Percentiles rank a stretch among this genome's conserved stretches.
These are phyloP conservation scores for Tuber melanosporum DNA, from an alignment of 495 filamentous ascomycete species.

Conservation along the genomic window DNA sequence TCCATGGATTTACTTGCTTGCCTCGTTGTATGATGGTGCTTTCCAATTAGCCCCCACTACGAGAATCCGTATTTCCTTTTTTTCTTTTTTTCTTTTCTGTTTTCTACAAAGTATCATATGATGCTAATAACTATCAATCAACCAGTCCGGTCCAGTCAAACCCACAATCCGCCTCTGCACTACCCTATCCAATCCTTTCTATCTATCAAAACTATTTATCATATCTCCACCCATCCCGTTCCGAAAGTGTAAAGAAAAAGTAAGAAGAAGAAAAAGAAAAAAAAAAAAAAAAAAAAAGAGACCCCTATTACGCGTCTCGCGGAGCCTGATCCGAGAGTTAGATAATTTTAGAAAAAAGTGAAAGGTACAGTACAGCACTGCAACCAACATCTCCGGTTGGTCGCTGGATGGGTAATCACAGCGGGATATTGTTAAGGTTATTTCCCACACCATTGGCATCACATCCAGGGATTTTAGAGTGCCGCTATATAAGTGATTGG, in stretches of 20 bases:
- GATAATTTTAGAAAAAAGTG: neutral
- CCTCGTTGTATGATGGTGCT: too few species aligned
- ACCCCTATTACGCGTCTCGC: neutral
- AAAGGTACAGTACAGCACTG: neutral
- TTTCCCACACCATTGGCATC: neutral
- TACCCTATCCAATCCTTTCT: neutral
- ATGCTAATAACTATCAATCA: too few species aligned
- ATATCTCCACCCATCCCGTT: too few species aligned
- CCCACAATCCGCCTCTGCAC: neutral
- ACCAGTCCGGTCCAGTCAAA: neutral
- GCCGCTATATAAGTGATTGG: neutral
- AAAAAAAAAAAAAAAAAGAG: neutral
- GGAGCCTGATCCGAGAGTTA: neutral
- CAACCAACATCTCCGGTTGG: neutral
- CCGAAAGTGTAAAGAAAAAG: too few species aligned
- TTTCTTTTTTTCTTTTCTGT: too few species aligned
- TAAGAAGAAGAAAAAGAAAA: neutral
- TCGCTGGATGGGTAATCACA: neutral
- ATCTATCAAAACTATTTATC: too few species aligned
- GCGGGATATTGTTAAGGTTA: slow-evolving; percentile 2
- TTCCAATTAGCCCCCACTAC: neutral
- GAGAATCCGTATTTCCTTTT: neutral
- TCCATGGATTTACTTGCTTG: neutral
- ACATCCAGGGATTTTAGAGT: neutral
- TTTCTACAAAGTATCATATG: too few species aligned